A percentile compares a stretch with the other conserved stretches of the same genome.
Conservation (phyloP, 306 rosid species). For the Corylus avellana region DNA sequence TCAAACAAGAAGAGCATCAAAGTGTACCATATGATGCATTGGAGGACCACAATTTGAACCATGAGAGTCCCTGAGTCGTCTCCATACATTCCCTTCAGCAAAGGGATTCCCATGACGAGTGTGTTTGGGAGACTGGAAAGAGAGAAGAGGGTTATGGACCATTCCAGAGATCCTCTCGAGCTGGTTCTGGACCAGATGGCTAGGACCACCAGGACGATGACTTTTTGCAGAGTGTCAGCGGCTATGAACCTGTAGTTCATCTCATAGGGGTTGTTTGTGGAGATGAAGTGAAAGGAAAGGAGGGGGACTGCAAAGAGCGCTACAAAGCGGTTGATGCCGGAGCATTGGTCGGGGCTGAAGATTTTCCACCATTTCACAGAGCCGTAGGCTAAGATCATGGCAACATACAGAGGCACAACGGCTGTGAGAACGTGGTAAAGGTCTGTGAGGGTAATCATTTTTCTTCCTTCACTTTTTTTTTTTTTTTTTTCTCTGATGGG, state of each 20-base stretch:
- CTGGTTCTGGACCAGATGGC: slow-evolving; percentile 58
- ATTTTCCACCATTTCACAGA: slow-evolving; percentile 94
- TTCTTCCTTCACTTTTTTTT: not conserved
- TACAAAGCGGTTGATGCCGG: slow-evolving; percentile 86
- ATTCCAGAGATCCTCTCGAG: slow-evolving; percentile 62
- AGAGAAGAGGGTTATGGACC: slow-evolving; percentile 83
- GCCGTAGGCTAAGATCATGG: slow-evolving; percentile 82
- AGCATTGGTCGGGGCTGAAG: slow-evolving; percentile 83
- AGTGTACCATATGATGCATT: slow-evolving; percentile 81
- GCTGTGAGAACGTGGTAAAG: slow-evolving; percentile 83
- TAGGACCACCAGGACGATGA: slow-evolving; percentile 47
- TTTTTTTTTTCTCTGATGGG: not conserved
- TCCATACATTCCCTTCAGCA: slow-evolving; percentile 79
- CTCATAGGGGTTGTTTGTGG: slow-evolving; percentile 69
- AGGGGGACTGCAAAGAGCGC: slow-evolving; percentile 87
- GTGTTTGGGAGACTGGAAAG: slow-evolving; percentile 85
- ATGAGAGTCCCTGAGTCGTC: slow-evolving; percentile 55
- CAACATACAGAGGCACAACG: slow-evolving; percentile 84
- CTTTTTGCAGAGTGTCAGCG: slow-evolving; percentile 69
- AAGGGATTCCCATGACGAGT: slow-evolving; percentile 82
- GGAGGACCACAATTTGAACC: slow-evolving; percentile 85
- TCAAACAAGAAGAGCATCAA: slow-evolving; percentile 81
- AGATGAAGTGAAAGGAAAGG: slow-evolving; percentile 85
- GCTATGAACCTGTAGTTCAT: slow-evolving; percentile 85
- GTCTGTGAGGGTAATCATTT: slow-evolving; percentile 60